Conservation (phyloP, 2,329 filamentous ascomycete species). For the Helminthosporium solani region DNA sequence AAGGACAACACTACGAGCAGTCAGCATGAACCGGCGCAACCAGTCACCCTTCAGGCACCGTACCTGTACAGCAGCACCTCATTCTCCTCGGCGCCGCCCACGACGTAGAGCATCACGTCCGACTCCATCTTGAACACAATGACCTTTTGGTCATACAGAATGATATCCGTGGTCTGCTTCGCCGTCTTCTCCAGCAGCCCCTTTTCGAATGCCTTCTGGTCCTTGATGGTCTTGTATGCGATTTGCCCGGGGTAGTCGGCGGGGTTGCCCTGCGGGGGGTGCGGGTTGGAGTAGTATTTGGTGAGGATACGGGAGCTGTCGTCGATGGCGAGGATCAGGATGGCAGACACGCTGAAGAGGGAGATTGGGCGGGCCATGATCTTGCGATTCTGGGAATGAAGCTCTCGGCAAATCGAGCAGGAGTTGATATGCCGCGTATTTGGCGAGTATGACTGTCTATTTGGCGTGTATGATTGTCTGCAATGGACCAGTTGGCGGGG, state of each 20-base stretch:
- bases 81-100: slow-evolving; percentile 88
- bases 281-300: slow-evolving; percentile 83
- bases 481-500: slow-evolving; percentile 3
- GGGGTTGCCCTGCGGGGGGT: slow-evolving; percentile 62
- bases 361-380: slow-evolving; percentile 56
- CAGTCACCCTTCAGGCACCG: background rate
- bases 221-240: slow-evolving; percentile 84
- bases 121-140: slow-evolving; percentile 98
- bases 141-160: slow-evolving; percentile 94
- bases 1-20: slow-evolving; percentile 68
- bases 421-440: no score
- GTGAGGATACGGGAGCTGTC: slow-evolving; percentile 89
- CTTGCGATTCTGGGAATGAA: no score
- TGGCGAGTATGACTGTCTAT: no score
- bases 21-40: slow-evolving; percentile 10
- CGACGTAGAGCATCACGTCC: slow-evolving; percentile 94
- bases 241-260: slow-evolving; percentile 64
- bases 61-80: slow-evolving; percentile 87
- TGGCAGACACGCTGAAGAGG: slow-evolving; percentile 56
- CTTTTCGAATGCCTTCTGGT: slow-evolving; percentile 96
- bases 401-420: no score
- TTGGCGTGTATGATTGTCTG: no score
- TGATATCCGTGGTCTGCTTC: slow-evolving; percentile 93
- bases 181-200: slow-evolving; percentile 90
- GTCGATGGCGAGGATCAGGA: slow-evolving; percentile 64